phyloP scores from a whole-genome alignment of 257 asterid species.

The Datura wrightii region DNA sequence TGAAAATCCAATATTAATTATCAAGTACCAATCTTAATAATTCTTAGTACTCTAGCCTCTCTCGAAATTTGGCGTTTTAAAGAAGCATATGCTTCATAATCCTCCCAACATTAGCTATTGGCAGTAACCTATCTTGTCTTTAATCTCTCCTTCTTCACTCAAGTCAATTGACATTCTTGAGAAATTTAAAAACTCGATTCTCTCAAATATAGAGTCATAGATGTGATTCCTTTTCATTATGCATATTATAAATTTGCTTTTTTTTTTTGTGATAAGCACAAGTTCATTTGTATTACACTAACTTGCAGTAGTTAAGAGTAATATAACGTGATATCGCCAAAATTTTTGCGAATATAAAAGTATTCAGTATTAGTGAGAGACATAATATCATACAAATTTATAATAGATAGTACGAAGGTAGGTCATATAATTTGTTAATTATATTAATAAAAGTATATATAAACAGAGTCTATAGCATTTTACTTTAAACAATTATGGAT shows the following conservation, averaged over 20 bases:
- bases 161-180: slow-evolving; percentile 44
- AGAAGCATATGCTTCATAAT: no score
- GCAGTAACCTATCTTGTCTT: slow-evolving; percentile 58
- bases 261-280: neutral
- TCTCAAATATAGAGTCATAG: neutral
- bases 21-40: no score
- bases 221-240: neutral
- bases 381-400: neutral
- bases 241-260: neutral
- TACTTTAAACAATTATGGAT: slow-evolving; percentile 29
- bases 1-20: no score
- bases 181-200: no score
- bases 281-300: neutral
- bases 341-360: neutral
- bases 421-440: slow-evolving; percentile 6
- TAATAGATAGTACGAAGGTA: neutral
- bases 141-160: slow-evolving; percentile 26
- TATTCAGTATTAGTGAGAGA: neutral
- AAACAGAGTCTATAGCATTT: slow-evolving; percentile 33
- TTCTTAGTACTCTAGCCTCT: no score
- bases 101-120: slow-evolving; percentile 76
- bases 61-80: no score
- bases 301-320: neutral
- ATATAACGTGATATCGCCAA: neutral
- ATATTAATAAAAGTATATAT: neutral